A percentile compares a stretch with the other conserved stretches of the same genome.
Conservation (phyloP, 2,329 filamentous ascomycete genomes). For the Monosporascus sp. region DNA sequence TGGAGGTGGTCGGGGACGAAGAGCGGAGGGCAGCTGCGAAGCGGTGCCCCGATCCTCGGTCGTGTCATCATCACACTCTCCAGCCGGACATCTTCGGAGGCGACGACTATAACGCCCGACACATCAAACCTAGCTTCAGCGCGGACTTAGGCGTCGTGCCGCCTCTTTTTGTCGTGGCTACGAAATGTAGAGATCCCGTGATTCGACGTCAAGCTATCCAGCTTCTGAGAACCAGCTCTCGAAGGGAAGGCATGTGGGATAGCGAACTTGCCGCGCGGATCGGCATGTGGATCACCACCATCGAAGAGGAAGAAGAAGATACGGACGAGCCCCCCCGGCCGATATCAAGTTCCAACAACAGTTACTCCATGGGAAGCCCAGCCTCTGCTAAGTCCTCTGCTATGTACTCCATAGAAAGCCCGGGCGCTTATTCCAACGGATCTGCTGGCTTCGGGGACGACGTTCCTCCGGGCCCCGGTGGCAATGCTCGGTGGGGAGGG, state of each 20-base stretch:
- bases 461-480: slow-evolving; percentile 34
- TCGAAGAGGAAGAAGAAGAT: slow-evolving; percentile 43
- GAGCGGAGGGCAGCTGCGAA: slow-evolving; percentile 44
- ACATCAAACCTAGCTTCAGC: slow-evolving; percentile 58
- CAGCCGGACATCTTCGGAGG: slow-evolving; percentile 34
- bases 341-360: slow-evolving; percentile 24
- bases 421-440: slow-evolving; percentile 14
- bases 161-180: slow-evolving; percentile 60
- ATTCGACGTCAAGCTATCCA: slow-evolving; percentile 56
- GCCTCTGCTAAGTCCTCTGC: background rate
- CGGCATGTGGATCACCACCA: slow-evolving; percentile 47
- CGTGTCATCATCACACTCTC: slow-evolving; percentile 36
- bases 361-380: slow-evolving; percentile 9
- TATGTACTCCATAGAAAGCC: slow-evolving; percentile 15
- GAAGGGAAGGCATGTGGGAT: slow-evolving; percentile 67
- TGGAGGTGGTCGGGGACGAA: slow-evolving; percentile 54
- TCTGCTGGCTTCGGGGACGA: slow-evolving; percentile 30
- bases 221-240: slow-evolving; percentile 52
- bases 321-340: slow-evolving; percentile 21
- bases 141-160: slow-evolving; percentile 60
- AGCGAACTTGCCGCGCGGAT: slow-evolving; percentile 53
- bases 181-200: slow-evolving; percentile 55
- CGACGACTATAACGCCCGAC: slow-evolving; percentile 38
- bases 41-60: slow-evolving; percentile 37
- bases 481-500: slow-evolving; percentile 36